Evolutionary conservation across 345 rosid genomes (phyloP).

Genomic region (sweet orange (Citrus sinensis)): DVS_A1.0 CM039167.1:9453001-9453500

Average conservation of each 20-base stretch:
- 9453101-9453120: not conserved
- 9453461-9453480: not conserved
- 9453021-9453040: conserved; percentile 95
- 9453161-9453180: not conserved
- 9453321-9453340: not conserved
- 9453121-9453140: not conserved
- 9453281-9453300: not conserved
- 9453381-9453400: not conserved
- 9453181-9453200: not conserved
- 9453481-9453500: not conserved
- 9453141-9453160: not conserved
- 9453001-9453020: conserved; percentile 91
- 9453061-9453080: conserved; percentile 84
- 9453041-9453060: conserved; percentile 97
- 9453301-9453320: not conserved
- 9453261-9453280: conserved; percentile 8
- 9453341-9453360: not conserved
- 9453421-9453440: not conserved
- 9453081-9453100: not conserved
- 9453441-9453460: not conserved
- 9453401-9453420: not conserved
- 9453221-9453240: not conserved
- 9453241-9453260: not conserved
- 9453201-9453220: not conserved
- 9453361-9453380: not conserved